These are phyloP conservation scores for Porogramme epimiltina DNA, from an alignment of 1,284 basidiomycete genomes.

Conservation along the genomic window DNA sequence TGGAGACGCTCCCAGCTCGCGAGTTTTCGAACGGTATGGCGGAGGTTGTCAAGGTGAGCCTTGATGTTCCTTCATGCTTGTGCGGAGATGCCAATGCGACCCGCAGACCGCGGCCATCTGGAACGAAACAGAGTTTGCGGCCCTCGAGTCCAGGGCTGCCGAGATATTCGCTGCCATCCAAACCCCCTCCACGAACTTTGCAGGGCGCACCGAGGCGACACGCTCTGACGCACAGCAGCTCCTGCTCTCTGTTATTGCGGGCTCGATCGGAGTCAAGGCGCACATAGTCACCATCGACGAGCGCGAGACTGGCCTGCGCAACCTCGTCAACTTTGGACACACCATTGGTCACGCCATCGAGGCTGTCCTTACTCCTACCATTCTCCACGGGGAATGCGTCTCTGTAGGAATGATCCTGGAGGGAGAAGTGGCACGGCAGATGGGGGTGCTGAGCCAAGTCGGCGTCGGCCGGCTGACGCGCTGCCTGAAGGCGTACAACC, in stretches of 20 bases:
- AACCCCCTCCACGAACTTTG: conserved; percentile 60
- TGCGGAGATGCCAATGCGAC: too few species aligned
- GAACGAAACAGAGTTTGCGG: conserved; percentile 85
- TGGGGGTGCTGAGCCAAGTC: conserved; percentile 86
- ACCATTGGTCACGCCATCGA: conserved; percentile 97
- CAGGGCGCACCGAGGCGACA: conserved; percentile 66
- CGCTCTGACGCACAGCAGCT: conserved; percentile 78
- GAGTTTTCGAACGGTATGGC: conserved; percentile 99
- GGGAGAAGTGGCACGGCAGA: conserved; percentile 86
- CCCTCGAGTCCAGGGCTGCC: conserved; percentile 81
- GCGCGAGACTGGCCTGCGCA: conserved; percentile 92
- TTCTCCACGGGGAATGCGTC: conserved; percentile 94
- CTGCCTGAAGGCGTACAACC: conserved; percentile 84
- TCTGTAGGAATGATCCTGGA: conserved; percentile 94
- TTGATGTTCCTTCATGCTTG: conserved; percentile 1
- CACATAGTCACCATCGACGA: conserved; percentile 96
- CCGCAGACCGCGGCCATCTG: conserved; percentile 92
- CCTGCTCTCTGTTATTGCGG: conserved; percentile 79
- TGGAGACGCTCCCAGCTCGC: conserved; percentile 89
- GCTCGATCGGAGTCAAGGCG: conserved; percentile 89
- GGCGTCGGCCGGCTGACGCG: conserved; percentile 86
- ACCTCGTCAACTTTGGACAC: conserved; percentile 97
- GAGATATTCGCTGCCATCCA: conserved; percentile 87
- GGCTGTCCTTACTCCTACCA: conserved; percentile 87
- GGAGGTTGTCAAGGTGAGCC: conserved; percentile 90